A percentile compares a stretch with the other conserved stretches of the same genome.
Evolutionary conservation across 1,284 basidiomycete genomes (phyloP).

Genomic region (Rhodotorula sp.): DNA sequence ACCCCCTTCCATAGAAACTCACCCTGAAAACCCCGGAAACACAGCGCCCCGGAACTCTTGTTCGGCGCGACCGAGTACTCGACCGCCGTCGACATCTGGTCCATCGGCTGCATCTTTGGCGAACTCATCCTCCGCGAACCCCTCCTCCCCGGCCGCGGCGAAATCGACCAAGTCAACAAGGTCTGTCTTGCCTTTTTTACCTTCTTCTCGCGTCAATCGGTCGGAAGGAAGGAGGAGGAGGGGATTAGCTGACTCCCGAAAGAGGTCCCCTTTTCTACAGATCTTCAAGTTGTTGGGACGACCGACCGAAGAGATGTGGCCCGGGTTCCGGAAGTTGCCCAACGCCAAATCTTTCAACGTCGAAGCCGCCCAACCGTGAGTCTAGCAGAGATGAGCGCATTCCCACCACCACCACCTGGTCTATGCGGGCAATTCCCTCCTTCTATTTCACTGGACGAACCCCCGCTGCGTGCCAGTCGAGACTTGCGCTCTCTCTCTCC

Average conservation of each 20-base stretch:
- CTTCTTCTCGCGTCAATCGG: too few species aligned
- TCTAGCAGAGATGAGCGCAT: not conserved
- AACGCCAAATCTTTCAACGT: conserved; percentile 75
- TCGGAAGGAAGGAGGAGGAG: too few species aligned
- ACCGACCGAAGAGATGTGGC: conserved; percentile 83
- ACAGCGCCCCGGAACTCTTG: conserved; percentile 90
- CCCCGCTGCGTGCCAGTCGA: too few species aligned
- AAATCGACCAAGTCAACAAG: conserved; percentile 87
- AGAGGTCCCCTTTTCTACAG: too few species aligned
- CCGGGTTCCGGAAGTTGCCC: conserved; percentile 73
- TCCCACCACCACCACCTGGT: too few species aligned
- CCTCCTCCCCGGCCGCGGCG: conserved; percentile 91
- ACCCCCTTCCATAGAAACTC: too few species aligned
- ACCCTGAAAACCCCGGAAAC: not conserved
- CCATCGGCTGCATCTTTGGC: conserved; percentile 98
- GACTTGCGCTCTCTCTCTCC: too few species aligned
- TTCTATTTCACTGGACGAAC: too few species aligned
- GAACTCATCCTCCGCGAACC: conserved; percentile 92
- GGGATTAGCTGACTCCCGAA: too few species aligned
- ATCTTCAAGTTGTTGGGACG: conserved; percentile 89
- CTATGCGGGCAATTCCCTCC: too few species aligned
- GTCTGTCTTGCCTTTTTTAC: conserved; percentile 49
- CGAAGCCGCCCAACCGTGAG: conserved; percentile 44
- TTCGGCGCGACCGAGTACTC: conserved; percentile 90
- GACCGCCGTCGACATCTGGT: conserved; percentile 98